Base-by-base conservation (phyloP, 2,329 filamentous ascomycete species). In the Fusarium albidum region DNA sequence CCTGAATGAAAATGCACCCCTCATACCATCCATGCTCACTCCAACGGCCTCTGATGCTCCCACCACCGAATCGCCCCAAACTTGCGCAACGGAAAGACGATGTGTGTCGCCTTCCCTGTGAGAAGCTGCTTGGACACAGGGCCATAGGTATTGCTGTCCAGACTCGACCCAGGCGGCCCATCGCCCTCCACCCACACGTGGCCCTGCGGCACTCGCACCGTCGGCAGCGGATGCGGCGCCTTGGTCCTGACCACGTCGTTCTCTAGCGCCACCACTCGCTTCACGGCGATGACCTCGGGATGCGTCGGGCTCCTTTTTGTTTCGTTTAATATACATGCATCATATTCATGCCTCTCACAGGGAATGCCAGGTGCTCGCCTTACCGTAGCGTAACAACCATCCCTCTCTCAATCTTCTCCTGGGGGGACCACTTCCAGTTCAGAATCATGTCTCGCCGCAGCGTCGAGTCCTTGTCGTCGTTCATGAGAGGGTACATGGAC, bases 141-240 rank as follows among this genome's bases (percentile, higher is more conserved):
- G 1, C 95, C 95, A 72, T 96, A 97, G 11, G 86, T 86, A 74
- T 96, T 96, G 73, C 92, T 96, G 75, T 99, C 95, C 54, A 87
- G 72, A 49, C 85, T 91, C 65, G 84, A 83, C 43, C 83, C 81
- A 64, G 84, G 83, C 66, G 83, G 83, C 11, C 89, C 92, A 70
- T 99, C 95, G 2, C 95, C 95, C 71, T 98, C 94, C 1, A 99
- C 86, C 95, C 95, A 99, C 25, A 98, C 82, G 76, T 98, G 93
- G 14, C 92, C 92, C 57, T 82, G 82, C 6, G 93, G 94, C 17
- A 99, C 84, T 57, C 82, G 81, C 38, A 90, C 77, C 9, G 73
- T 79, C 1, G 76, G 64, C 13, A 79, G 71, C 9, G 84, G 80
- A 68, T 86, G 89, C 14, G 86, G 86, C 46, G 78, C 72, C 51